Evolutionary conservation across 2,329 filamentous ascomycete species (phyloP), one percentile per base, ranked within the genome.

Genomic region (Pestalotiopsis sp.): DNA sequence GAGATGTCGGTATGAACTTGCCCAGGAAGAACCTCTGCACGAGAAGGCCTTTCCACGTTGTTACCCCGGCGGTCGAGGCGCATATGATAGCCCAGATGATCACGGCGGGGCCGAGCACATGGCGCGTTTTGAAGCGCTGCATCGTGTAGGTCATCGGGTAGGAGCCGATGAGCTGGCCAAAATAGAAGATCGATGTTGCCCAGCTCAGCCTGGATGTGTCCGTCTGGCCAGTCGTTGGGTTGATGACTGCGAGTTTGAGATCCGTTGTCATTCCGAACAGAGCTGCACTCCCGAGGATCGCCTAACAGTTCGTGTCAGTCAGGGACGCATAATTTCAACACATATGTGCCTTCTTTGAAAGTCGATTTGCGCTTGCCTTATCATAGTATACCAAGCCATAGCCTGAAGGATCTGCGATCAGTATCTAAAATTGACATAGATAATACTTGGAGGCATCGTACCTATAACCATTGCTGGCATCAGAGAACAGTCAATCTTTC

Each of bases 171-270:
- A 95, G 84, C 91, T 93, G 92, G 49, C 92, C 92, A 72, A 94
- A 93, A 81, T 94, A 94, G 82, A 94, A 94, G 74, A 93, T 84
- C 0, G 91, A 93, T 0, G 91, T 94, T 2, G 92, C 92, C 92
- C 92, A 94, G 72, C 87, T 90, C 38, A 94, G 85, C 12, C 92
- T 86, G 0, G 87, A 85, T 0, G 92, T 94, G 75, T 92, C 87
- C 17, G 86, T 87, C 0, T 86, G 0, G 87, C 84, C 0, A 90
- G 90, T 81, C 1, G 76, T 74, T 2, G 71, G 56, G 72, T 84
- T 78, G 13, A 86, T 80, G 4, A 92, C 80, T 36, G 84, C 84
- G 52, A 94, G 86, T 1, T 82, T 71, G 3, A 94, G 84, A 75
- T 94, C 91, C 3, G 82, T 81, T 0, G 91, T 93, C 91, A 94